phyloP scores from a whole-genome alignment of 2,329 filamentous ascomycete species.

The Fusarium austroafricanum region DNA sequence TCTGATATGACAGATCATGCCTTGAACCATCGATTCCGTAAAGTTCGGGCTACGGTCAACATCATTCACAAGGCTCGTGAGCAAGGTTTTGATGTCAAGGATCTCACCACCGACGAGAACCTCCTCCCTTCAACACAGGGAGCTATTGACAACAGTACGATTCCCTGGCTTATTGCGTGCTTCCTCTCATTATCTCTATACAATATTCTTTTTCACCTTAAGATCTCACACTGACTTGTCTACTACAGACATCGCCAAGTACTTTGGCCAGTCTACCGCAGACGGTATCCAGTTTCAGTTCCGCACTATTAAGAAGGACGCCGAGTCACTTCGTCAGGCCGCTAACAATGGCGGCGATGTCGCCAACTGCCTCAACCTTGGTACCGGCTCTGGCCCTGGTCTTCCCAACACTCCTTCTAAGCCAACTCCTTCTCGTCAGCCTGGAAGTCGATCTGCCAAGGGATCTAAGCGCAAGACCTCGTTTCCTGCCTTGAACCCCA shows the following conservation, averaged over 20 bases:
- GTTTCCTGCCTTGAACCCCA: conserved; percentile 19
- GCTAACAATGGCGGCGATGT: conserved; percentile 61
- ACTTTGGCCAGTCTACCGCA: conserved; percentile 69
- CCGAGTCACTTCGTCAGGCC: conserved; percentile 59
- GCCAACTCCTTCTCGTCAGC: conserved; percentile 35
- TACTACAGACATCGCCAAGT: conserved; percentile 66
- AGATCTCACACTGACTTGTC: conserved; percentile 6
- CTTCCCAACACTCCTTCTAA: conserved; percentile 49
- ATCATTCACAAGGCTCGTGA: conserved; percentile 53
- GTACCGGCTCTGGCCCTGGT: conserved; percentile 40
- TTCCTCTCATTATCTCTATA: not conserved
- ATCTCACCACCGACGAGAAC: conserved; percentile 53
- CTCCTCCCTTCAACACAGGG: conserved; percentile 54
- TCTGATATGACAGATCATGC: conserved; percentile 61
- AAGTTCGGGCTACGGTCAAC: conserved; percentile 56
- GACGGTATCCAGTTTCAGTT: conserved; percentile 72
- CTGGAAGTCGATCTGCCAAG: conserved; percentile 44
- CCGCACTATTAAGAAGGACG: conserved; percentile 65
- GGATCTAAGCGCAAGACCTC: conserved; percentile 45
- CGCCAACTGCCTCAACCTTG: conserved; percentile 52
- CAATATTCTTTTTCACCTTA: not conserved
- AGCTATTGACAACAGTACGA: conserved; percentile 56
- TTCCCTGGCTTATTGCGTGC: not conserved
- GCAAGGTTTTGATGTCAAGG: conserved; percentile 56
- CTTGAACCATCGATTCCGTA: conserved; percentile 65